Percentiles rank a stretch among this genome's conserved stretches.
Conservation (phyloP, 2,329 filamentous ascomycete genomes). For the Fusarium miscanthi region DNA sequence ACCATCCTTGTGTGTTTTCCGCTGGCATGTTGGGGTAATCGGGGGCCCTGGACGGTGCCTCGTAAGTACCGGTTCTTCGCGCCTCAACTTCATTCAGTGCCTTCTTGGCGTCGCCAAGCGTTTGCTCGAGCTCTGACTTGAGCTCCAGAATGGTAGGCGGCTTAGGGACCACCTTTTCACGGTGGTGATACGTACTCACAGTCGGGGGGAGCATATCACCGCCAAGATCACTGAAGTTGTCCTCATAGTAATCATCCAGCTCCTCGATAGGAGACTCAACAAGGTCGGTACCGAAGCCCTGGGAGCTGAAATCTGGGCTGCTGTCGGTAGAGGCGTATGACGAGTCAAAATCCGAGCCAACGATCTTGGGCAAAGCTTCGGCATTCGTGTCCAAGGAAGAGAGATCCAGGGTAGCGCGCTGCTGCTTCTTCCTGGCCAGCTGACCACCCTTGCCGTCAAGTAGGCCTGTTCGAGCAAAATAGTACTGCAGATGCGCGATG, state of each 20-base stretch:
- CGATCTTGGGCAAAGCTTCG: constrained; percentile 51
- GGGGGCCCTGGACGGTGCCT: constrained; percentile 44
- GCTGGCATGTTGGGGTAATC: constrained; percentile 55
- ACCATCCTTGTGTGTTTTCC: constrained; percentile 72
- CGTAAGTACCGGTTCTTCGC: constrained; percentile 49
- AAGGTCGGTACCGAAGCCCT: constrained; percentile 53
- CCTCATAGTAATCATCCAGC: constrained; percentile 64
- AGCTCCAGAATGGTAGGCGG: constrained; percentile 86
- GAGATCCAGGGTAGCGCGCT: constrained; percentile 68
- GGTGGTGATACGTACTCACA: constrained; percentile 92
- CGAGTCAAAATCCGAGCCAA: constrained; percentile 65
- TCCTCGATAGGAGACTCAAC: constrained; percentile 62
- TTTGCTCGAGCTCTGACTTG: constrained; percentile 72
- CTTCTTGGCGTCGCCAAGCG: constrained; percentile 75
- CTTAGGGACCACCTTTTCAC: constrained; percentile 82
- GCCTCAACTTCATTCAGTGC: constrained; percentile 70
- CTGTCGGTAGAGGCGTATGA: constrained; percentile 69
- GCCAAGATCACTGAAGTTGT: constrained; percentile 71
- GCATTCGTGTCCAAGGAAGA: constrained; percentile 58
- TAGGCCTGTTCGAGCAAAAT: constrained; percentile 94
- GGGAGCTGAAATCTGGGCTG: constrained; percentile 65
- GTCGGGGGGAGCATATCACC: constrained; percentile 94
- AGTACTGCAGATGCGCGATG: constrained; percentile 97
- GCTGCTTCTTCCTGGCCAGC: constrained; percentile 77
- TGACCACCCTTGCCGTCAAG: constrained; percentile 93